phyloP scores from a whole-genome alignment of 352 stramenopile species.

The Aphanomyces euteiches region DNA sequence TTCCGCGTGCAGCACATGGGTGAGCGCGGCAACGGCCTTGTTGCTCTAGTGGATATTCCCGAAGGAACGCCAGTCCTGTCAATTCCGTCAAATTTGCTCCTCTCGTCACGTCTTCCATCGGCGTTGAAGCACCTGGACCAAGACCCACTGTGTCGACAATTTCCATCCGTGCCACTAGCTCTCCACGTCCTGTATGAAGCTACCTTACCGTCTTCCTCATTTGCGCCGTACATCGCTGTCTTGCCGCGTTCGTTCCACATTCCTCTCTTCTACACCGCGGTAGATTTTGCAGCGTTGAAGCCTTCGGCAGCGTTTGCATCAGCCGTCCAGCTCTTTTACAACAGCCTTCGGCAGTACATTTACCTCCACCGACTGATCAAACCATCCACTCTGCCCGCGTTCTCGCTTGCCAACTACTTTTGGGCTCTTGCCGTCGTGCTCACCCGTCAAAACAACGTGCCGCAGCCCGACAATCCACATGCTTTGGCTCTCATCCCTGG shows the following conservation, averaged over 20 bases:
- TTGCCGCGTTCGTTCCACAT: slow-evolving; percentile 46
- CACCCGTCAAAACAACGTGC: slow-evolving; percentile 50
- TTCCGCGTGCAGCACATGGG: slow-evolving; percentile 5
- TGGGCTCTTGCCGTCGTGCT: slow-evolving; percentile 55
- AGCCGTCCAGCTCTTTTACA: slow-evolving; percentile 50
- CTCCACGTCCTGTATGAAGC: slow-evolving; percentile 14
- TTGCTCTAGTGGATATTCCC: background rate
- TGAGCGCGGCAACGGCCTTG: slow-evolving; percentile 3
- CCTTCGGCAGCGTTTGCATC: slow-evolving; percentile 41
- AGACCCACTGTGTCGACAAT: slow-evolving; percentile 16
- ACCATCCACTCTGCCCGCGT: slow-evolving; percentile 33
- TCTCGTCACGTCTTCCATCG: background rate
- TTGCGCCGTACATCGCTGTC: slow-evolving; percentile 46
- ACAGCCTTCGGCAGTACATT: slow-evolving; percentile 58
- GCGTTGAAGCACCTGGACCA: background rate
- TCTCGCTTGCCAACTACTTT: slow-evolving; percentile 53
- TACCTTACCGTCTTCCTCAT: slow-evolving; percentile 16
- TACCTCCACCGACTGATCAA: slow-evolving; percentile 42
- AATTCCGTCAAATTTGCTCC: background rate
- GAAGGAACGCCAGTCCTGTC: background rate
- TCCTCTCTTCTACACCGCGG: slow-evolving; percentile 46
- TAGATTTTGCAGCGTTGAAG: slow-evolving; percentile 45
- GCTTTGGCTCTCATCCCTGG: slow-evolving; percentile 53
- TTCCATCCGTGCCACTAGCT: background rate
- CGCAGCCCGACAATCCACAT: slow-evolving; percentile 15